Base-by-base conservation (phyloP, 345 rosid species). In the Ceriops decandra region DNA sequence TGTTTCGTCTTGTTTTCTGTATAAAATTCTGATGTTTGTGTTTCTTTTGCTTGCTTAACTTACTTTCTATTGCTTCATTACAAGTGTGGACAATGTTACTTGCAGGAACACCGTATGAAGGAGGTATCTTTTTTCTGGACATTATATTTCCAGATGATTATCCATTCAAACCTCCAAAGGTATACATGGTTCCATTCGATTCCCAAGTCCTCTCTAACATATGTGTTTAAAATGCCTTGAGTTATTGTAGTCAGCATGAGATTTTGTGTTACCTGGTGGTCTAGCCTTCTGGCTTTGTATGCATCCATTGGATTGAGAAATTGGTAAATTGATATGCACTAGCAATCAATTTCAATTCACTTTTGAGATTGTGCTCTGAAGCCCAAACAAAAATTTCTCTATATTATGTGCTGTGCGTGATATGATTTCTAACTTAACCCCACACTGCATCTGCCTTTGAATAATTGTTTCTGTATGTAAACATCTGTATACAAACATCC, bases 121-220 rank as follows among this genome's bases (percentile, higher is more conserved):
- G 92, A 15, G 99, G 99, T 27, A 83, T 91, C 61, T 95, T 83
- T 81, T 91, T 95, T 66, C 81, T 91, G 7, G 93, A 95, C 79
- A 78, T 91, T 22, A 78, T 72, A 26, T 91, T 95, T 71, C 97
- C 97, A 0, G 60, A 70, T 69, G 97, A 90, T 78, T 91, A 95
- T 80, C 99, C 99, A 31, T 90, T 91, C 72, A 85, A 88, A 61
- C 97, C 99, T 57, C 99, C 97, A 32, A 82, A 84, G 99, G 99
- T 90, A 72, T 35, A 36, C 52, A 57, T 1, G 21, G 16, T 26
- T n/a, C 16, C 68, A 30, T 27, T 27, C 21, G 7, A 52, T 21
- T 24, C 36, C 7, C 16, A 22, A 4, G 32, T 52, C 33, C 19
- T 22, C 6, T 2, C 9, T 7, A 6, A n/a, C 33, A 0, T 56